Percentiles rank a stretch among this genome's conserved stretches.
Conservation (phyloP, 768 basidiomycete species). For the Cystobasidium ongulense region DNA sequence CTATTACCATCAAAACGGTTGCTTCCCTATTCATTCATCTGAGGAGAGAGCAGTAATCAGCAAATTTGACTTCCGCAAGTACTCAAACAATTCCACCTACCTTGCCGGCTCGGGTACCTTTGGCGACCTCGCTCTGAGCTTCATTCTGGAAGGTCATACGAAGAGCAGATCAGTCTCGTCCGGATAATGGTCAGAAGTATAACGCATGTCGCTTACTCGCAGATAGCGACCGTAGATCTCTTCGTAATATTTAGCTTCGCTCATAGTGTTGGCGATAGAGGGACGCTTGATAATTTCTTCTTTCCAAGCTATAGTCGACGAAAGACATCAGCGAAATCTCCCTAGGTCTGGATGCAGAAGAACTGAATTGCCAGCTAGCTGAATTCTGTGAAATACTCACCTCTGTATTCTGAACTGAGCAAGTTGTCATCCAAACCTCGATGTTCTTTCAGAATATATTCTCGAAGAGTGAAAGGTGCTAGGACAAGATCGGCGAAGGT, state of each 20-base stretch:
- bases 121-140: conserved; percentile 26
- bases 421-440: conserved; percentile 40
- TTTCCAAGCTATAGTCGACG: conserved; percentile 45
- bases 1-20: too few species aligned
- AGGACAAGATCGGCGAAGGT: conserved; percentile 50
- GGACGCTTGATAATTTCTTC: conserved; percentile 49
- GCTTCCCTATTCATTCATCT: conserved; percentile 1
- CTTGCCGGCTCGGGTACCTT: conserved; percentile 15
- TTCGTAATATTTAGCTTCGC: conserved; percentile 38
- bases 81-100: background rate
- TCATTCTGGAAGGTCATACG: background rate
- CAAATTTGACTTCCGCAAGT: background rate
- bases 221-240: conserved; percentile 30
- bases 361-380: too few species aligned
- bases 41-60: background rate
- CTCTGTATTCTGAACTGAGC: conserved; percentile 46
- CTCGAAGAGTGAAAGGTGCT: conserved; percentile 63
- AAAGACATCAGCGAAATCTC: background rate
- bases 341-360: background rate
- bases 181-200: too few species aligned
- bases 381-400: conserved; percentile 39
- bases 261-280: conserved; percentile 51
- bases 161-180: background rate
- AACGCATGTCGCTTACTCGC: conserved; percentile 1
- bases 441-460: conserved; percentile 53